Conservation (phyloP, 2,329 filamentous ascomycete species). For the Pestalotiopsis sp. region DNA sequence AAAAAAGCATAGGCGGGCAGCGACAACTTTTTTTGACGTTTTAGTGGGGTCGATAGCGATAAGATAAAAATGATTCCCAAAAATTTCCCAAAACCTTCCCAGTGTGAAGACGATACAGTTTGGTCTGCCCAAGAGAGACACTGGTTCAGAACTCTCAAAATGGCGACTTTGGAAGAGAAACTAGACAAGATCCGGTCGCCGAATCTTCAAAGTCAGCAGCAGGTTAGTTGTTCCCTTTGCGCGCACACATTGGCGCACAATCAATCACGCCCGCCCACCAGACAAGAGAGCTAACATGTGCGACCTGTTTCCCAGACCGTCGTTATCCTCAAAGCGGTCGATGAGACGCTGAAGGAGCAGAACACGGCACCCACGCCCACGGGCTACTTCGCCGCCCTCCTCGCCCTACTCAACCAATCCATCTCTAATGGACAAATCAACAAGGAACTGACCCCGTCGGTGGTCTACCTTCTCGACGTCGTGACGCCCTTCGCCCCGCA, state of each 20-base stretch:
- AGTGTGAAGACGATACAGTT: constrained; percentile 2
- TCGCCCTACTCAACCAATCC: constrained; percentile 83
- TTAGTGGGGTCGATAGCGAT: constrained; percentile 26
- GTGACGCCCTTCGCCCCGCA: constrained; percentile 84
- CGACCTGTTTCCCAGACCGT: constrained; percentile 63
- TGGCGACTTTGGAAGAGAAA: constrained; percentile 77
- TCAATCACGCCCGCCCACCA: not conserved
- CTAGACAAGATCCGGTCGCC: constrained; percentile 97
- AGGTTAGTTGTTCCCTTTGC: constrained; percentile 61
- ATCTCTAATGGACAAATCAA: constrained; percentile 71
- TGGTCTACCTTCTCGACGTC: constrained; percentile 94
- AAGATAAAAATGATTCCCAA: constrained; percentile 19
- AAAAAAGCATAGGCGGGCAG: not conserved
- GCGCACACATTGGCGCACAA: constrained; percentile 11
- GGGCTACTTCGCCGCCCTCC: constrained; percentile 92
- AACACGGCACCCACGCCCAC: constrained; percentile 83
- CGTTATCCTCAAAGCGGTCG: constrained; percentile 86
- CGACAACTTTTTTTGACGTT: constrained; percentile 5
- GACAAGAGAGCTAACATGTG: constrained; percentile 8
- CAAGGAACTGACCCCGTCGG: constrained; percentile 80
- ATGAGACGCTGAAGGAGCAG: constrained; percentile 89
- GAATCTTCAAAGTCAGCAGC: constrained; percentile 92
- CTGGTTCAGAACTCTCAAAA: constrained; percentile 35
- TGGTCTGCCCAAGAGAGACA: constrained; percentile 11
- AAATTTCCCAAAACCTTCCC: constrained; percentile 24